These are phyloP conservation scores for Steccherinum ochraceum DNA, from an alignment of 768 basidiomycete genomes.

Conservation along the genomic window DNA sequence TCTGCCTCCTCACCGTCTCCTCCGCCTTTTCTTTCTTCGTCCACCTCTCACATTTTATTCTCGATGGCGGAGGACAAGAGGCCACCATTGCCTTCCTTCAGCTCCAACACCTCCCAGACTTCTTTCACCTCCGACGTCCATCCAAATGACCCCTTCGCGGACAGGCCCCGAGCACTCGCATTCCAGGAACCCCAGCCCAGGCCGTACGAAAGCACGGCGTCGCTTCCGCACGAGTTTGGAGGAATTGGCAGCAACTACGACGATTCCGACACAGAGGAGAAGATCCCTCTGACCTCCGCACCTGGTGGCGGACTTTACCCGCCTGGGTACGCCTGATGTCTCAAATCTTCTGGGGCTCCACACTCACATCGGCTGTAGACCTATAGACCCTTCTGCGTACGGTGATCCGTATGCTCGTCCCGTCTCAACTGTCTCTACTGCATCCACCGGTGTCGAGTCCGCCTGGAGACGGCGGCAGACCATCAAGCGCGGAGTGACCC, in stretches of 20 bases:
- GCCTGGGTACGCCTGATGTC: slow-evolving; percentile 46
- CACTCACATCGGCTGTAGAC: slow-evolving; percentile 9
- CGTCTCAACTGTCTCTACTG: slow-evolving; percentile 31
- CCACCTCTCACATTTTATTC: slow-evolving; percentile 1
- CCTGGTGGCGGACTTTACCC: slow-evolving; percentile 67
- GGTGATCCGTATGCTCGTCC: slow-evolving; percentile 65
- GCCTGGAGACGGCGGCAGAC: slow-evolving; percentile 74
- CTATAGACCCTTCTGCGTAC: slow-evolving; percentile 49
- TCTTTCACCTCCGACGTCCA: slow-evolving; percentile 27
- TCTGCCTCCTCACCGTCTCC: background rate
- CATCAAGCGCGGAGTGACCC: slow-evolving; percentile 89
- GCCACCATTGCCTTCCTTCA: slow-evolving; percentile 20
- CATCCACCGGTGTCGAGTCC: slow-evolving; percentile 28
- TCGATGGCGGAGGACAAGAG: slow-evolving; percentile 23
- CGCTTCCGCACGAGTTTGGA: slow-evolving; percentile 48
- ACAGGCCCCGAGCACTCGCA: slow-evolving; percentile 51
- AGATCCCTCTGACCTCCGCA: slow-evolving; percentile 63
- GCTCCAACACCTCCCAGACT: slow-evolving; percentile 24
- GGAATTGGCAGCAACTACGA: slow-evolving; percentile 37
- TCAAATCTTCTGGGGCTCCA: slow-evolving; percentile 3
- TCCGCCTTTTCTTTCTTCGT: slow-evolving; percentile 1
- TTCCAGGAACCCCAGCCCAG: slow-evolving; percentile 53
- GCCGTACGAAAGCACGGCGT: slow-evolving; percentile 53
- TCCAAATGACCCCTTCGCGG: slow-evolving; percentile 66
- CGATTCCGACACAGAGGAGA: slow-evolving; percentile 67